Evolutionary conservation across 2,329 filamentous ascomycete species (phyloP).

Genomic region (Teratosphaeria nubilosa): DNA sequence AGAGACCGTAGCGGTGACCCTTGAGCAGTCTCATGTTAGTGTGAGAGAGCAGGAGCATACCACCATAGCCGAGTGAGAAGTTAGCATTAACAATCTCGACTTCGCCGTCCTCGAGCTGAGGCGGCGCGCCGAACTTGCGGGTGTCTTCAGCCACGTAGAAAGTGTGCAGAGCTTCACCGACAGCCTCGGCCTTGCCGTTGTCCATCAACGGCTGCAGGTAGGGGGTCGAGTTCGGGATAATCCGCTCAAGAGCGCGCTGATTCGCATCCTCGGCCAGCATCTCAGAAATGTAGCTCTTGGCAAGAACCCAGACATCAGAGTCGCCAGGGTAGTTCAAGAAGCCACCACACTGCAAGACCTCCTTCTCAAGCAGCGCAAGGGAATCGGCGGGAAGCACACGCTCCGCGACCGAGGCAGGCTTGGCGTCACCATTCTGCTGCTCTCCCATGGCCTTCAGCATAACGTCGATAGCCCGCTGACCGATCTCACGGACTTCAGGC

Average conservation of each 20-base stretch:
- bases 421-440: constrained; percentile 37
- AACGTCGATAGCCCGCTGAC: constrained; percentile 67
- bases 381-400: constrained; percentile 65
- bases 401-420: constrained; percentile 48
- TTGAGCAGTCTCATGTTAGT: constrained; percentile 91
- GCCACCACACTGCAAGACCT: constrained; percentile 61
- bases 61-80: constrained; percentile 94
- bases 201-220: constrained; percentile 67
- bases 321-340: constrained; percentile 53
- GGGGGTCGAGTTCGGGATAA: constrained; percentile 57
- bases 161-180: constrained; percentile 64
- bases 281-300: constrained; percentile 64
- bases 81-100: constrained; percentile 94
- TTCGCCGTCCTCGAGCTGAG: constrained; percentile 85
- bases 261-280: constrained; percentile 87
- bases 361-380: constrained; percentile 59
- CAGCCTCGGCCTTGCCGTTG: constrained; percentile 49
- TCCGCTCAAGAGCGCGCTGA: constrained; percentile 65
- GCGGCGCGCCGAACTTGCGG: constrained; percentile 73
- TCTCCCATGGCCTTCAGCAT: constrained; percentile 88
- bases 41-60: constrained; percentile 92
- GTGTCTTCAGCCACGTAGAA: constrained; percentile 76
- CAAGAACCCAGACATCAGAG: constrained; percentile 50
- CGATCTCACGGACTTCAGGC: constrained; percentile 88
- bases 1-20: constrained; percentile 93